phyloP scores from a whole-genome alignment of 331 rosid species.

The Quercus lobata region DNA sequence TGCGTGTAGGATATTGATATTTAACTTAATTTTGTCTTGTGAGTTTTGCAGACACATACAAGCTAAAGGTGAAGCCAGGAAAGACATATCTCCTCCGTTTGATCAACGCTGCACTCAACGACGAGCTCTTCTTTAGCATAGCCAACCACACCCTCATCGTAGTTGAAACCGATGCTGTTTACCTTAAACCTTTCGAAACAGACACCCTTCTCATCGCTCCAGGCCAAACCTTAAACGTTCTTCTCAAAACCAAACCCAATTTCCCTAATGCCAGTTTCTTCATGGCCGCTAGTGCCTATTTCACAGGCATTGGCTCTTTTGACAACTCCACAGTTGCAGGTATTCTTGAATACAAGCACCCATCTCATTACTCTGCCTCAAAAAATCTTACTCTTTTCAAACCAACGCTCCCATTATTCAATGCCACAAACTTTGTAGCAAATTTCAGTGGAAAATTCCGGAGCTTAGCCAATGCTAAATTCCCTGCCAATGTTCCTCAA shows the following conservation, averaged over 20 bases:
- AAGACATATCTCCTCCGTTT: constrained; percentile 69
- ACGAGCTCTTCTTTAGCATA: constrained; percentile 72
- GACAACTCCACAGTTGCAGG: constrained; percentile 78
- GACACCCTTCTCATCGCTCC: constrained; percentile 47
- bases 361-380: background rate
- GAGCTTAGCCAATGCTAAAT: constrained; percentile 48
- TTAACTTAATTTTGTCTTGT: background rate
- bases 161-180: constrained; percentile 70
- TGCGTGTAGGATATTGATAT: too few species aligned
- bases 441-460: constrained; percentile 43
- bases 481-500: constrained; percentile 64
- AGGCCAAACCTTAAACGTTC: constrained; percentile 74
- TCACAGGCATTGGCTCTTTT: constrained; percentile 50
- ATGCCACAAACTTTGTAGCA: constrained; percentile 58
- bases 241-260: constrained; percentile 56
- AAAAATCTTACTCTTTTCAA: constrained; percentile 31
- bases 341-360: constrained; percentile 53
- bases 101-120: constrained; percentile 89
- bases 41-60: constrained; percentile 57
- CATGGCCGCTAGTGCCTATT: constrained; percentile 60
- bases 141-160: constrained; percentile 70
- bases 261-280: constrained; percentile 59
- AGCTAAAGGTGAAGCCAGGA: constrained; percentile 58
- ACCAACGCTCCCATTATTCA: constrained; percentile 63
- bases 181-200: constrained; percentile 63